phyloP scores from a whole-genome alignment of 202 grass and related monocot species.

The Eragrostis tef region DNA sequence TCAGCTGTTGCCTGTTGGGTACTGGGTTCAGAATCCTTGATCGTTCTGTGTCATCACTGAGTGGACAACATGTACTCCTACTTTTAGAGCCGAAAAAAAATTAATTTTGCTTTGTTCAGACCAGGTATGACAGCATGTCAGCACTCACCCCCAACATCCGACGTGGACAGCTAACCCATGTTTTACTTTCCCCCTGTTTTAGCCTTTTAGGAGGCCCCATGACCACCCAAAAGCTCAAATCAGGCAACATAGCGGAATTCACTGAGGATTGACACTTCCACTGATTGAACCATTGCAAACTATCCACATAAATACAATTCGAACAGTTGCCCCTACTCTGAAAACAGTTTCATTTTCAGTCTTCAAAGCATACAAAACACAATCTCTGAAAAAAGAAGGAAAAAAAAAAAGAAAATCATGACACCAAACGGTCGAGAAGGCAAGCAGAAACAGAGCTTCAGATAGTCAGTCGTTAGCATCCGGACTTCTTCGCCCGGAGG shows the following conservation, averaged over 20 bases:
- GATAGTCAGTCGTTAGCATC: neutral
- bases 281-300: neutral
- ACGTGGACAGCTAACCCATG: neutral
- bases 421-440: neutral
- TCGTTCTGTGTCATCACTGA: too few relatives aligned
- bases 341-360: too few relatives aligned
- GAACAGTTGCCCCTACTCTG: neutral
- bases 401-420: neutral
- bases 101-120: neutral
- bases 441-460: neutral
- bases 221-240: neutral
- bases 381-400: neutral
- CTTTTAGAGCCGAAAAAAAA: neutral
- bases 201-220: neutral
- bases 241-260: neutral
- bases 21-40: too few relatives aligned
- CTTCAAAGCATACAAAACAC: neutral
- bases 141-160: neutral
- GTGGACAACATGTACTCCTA: neutral
- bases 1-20: too few relatives aligned
- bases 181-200: neutral
- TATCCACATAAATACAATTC: neutral
- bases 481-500: conserved; percentile 58
- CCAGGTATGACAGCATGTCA: neutral
- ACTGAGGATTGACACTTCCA: neutral